A percentile compares a stretch with the other conserved stretches of the same genome.
phyloP scores from a whole-genome alignment of 1,284 basidiomycete genomes.

The Boletus sp. region DNA sequence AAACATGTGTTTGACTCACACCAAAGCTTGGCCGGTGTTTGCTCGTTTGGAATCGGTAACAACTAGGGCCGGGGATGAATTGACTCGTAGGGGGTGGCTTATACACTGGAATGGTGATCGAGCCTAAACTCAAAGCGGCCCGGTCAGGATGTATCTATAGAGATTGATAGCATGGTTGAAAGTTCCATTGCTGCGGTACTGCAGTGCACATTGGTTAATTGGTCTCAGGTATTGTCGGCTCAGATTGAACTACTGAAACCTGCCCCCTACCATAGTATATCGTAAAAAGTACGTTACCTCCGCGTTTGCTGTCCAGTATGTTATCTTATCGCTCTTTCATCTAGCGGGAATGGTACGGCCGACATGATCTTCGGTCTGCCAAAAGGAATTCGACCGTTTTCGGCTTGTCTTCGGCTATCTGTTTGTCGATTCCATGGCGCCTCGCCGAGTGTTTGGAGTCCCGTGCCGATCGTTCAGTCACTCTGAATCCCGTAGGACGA shows the following conservation, averaged over 20 bases:
- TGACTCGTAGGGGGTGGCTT: not conserved
- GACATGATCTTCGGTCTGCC: not conserved
- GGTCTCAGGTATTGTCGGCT: not conserved
- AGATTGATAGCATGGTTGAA: not conserved
- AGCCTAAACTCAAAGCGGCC: not conserved
- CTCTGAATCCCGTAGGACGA: not conserved
- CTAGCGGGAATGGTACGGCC: not conserved
- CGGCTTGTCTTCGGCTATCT: not conserved
- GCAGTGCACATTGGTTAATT: not conserved
- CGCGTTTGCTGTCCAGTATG: not conserved
- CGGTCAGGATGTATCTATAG: not conserved
- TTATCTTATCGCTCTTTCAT: not conserved
- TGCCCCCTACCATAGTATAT: not conserved
- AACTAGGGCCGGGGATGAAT: not conserved
- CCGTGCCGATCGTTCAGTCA: constrained; percentile 5
- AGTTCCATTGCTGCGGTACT: not conserved
- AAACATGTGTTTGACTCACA: not conserved
- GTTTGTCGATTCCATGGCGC: not conserved
- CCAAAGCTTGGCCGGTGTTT: not conserved
- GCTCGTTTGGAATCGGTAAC: constrained; percentile 2
- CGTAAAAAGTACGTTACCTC: not conserved
- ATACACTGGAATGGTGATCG: not conserved
- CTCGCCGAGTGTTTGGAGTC: not conserved
- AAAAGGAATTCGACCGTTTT: not conserved
- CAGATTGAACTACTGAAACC: not conserved